A percentile compares a stretch with the other conserved stretches of the same genome.
phyloP scores from a whole-genome alignment of 2,329 filamentous ascomycete species.

The Botrytis pseudocinerea region DNA sequence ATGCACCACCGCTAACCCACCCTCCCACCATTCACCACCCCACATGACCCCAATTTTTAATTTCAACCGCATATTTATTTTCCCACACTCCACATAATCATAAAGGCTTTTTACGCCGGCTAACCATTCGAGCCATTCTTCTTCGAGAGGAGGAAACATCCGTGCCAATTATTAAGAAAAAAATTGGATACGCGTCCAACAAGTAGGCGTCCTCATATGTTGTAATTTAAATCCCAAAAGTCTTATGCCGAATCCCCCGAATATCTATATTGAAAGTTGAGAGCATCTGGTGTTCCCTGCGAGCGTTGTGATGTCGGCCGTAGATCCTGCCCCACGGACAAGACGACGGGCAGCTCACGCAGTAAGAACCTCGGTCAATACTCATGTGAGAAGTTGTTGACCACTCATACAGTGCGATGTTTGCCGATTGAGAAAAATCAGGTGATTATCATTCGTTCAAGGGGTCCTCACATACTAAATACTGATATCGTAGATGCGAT shows the following conservation, averaged over 20 bases:
- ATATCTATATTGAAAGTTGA: background rate
- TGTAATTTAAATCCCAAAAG: background rate
- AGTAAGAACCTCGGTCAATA: slow-evolving; percentile 27
- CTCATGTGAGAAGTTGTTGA: slow-evolving; percentile 2
- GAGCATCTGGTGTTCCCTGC: background rate
- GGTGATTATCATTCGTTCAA: slow-evolving; percentile 39
- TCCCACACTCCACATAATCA: background rate
- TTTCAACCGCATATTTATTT: background rate
- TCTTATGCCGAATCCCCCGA: slow-evolving; percentile 2
- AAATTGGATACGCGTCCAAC: background rate
- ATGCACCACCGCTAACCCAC: background rate
- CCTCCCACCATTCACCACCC: background rate
- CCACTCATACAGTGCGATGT: slow-evolving; percentile 47
- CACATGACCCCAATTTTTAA: background rate
- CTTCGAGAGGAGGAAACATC: background rate
- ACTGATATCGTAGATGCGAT: slow-evolving; percentile 45
- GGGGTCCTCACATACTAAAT: background rate
- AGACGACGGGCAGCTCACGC: slow-evolving; percentile 36
- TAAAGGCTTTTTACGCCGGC: background rate
- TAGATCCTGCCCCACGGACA: slow-evolving; percentile 13
- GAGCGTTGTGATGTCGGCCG: slow-evolving; percentile 13
- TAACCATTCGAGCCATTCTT: too few species aligned
- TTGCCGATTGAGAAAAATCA: slow-evolving; percentile 50
- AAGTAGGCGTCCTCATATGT: background rate
- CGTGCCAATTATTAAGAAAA: background rate